Evolutionary conservation across 148 eudicot genomes (phyloP).

Genomic region (Arctostaphylos glauca): DNA sequence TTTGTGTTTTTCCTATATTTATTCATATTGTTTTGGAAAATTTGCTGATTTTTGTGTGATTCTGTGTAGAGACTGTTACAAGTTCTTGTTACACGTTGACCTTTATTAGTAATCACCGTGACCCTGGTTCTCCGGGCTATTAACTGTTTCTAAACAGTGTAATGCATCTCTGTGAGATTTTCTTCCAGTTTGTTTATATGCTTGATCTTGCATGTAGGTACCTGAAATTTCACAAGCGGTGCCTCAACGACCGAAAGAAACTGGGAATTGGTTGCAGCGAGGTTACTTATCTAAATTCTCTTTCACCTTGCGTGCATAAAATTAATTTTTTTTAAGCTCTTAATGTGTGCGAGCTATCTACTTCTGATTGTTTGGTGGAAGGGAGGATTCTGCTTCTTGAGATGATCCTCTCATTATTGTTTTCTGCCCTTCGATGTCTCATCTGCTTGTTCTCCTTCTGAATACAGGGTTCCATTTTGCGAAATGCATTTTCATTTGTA

Average conservation of each 20-base stretch:
- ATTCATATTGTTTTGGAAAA: not conserved
- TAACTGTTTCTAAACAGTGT: not conserved
- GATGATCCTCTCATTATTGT: not conserved
- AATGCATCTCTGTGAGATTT: not conserved
- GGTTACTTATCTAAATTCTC: slow-evolving; percentile 36
- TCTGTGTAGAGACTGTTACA: not conserved
- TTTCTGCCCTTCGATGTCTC: not conserved
- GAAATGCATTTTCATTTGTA: not conserved
- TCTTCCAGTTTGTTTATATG: slow-evolving; percentile 18
- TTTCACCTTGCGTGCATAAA: slow-evolving; percentile 3
- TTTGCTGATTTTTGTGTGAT: not conserved
- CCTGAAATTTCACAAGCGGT: slow-evolving; percentile 73
- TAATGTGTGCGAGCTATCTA: not conserved
- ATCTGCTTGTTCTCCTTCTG: not conserved
- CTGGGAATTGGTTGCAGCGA: slow-evolving; percentile 89
- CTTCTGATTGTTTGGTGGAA: not conserved
- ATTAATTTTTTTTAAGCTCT: not conserved
- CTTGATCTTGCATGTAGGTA: slow-evolving; percentile 51
- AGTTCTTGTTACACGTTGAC: not conserved
- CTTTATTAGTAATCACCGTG: not conserved
- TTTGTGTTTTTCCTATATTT: not conserved
- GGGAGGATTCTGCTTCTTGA: not conserved
- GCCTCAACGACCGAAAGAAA: slow-evolving; percentile 83
- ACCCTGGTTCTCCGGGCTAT: not conserved
- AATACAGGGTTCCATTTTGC: not conserved